Percentiles rank a stretch among this genome's conserved stretches.
phyloP scores from a whole-genome alignment of 805 yeast species.

The Nakazawaea anatomiae region DNA sequence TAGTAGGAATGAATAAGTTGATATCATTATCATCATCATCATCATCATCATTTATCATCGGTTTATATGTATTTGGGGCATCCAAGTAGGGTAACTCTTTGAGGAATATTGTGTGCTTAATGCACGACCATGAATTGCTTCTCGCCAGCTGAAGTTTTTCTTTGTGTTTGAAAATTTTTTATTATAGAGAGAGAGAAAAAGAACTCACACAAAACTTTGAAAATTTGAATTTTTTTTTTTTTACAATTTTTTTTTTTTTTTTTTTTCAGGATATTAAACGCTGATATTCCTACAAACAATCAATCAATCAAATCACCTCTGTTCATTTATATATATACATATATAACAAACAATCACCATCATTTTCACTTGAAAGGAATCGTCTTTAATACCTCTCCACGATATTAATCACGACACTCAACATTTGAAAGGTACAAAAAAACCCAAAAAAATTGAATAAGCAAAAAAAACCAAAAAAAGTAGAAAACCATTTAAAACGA shows the following conservation, averaged over 20 bases:
- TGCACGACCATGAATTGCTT: no score
- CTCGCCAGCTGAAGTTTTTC: neutral
- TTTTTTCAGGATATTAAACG: neutral
- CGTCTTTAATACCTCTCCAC: neutral
- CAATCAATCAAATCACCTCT: neutral
- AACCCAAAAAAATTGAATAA: conserved; percentile 3
- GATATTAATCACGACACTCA: conserved; percentile 1
- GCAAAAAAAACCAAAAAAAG: conserved; percentile 6
- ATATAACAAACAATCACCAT: conserved; percentile 3
- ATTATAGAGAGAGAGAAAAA: neutral
- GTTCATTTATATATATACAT: conserved; percentile 1
- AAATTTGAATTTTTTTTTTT: no score
- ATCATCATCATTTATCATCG: no score
- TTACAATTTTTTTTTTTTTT: neutral
- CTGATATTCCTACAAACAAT: neutral
- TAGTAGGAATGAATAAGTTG: neutral
- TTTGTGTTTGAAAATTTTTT: neutral
- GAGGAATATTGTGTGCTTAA: no score
- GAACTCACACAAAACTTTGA: neutral
- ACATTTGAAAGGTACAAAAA: neutral
- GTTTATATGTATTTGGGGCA: neutral
- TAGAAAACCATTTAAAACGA: neutral
- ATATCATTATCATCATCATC: neutral
- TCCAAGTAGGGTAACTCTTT: neutral
- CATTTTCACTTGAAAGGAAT: conserved; percentile 2